phyloP scores from a whole-genome alignment of 176 grass and related monocot species.

The Bromus sterilis region DNA sequence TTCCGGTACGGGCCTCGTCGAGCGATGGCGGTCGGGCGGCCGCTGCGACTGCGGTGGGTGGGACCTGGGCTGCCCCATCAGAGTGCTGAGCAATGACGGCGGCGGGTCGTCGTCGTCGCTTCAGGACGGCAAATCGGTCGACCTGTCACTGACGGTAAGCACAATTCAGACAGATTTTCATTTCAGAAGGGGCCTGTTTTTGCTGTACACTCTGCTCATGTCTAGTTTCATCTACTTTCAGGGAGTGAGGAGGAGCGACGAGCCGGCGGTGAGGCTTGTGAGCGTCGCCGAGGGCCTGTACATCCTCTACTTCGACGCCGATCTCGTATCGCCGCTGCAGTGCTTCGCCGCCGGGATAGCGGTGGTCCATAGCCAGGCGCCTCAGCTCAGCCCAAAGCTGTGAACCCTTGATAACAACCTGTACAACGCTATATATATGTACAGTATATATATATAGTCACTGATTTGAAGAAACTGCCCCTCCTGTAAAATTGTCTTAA shows the following conservation, averaged over 20 bases:
- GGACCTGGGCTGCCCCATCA: conserved; percentile 79
- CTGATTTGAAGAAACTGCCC: neutral
- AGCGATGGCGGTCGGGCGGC: conserved; percentile 63
- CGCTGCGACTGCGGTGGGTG: conserved; percentile 79
- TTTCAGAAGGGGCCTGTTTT: neutral
- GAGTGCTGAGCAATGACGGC: conserved; percentile 37
- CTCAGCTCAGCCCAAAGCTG: conserved; percentile 30
- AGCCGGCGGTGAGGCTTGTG: conserved; percentile 42
- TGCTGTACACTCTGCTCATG: too few relatives aligned
- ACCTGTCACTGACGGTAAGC: conserved; percentile 47
- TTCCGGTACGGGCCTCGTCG: conserved; percentile 30
- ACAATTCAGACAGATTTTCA: neutral
- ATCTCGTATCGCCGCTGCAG: conserved; percentile 41
- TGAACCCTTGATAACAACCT: conserved; percentile 8
- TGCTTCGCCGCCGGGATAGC: conserved; percentile 67
- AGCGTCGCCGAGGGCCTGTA: conserved; percentile 38
- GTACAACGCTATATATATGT: too few relatives aligned
- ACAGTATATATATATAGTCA: too few relatives aligned
- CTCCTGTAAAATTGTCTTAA: neutral
- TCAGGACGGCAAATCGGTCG: conserved; percentile 12
- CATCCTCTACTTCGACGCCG: conserved; percentile 48
- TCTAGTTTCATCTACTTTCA: conserved; percentile 11
- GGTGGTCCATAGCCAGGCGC: conserved; percentile 40
- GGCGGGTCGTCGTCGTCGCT: neutral
- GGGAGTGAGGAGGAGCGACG: conserved; percentile 31